Conservation (phyloP, 1,284 basidiomycete species). For the Porodaedalea pini region DNA sequence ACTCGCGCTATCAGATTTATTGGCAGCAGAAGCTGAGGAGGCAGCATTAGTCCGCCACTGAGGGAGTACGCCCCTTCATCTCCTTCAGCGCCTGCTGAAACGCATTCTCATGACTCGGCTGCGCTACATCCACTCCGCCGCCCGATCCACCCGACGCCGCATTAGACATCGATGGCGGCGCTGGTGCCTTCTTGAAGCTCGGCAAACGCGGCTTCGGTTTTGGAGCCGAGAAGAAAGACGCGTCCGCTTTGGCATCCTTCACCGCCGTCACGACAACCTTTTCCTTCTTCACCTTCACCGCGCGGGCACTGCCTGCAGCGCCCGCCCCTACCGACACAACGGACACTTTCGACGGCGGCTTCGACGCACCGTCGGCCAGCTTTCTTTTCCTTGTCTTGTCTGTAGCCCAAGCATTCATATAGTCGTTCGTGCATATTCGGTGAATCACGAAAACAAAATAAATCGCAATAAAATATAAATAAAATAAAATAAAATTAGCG, state of each 20-base stretch:
- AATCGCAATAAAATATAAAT: conserved; percentile 7
- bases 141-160: conserved; percentile 45
- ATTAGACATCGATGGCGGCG: conserved; percentile 18
- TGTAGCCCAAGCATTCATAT: conserved; percentile 36
- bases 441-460: neutral
- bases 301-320: conserved; percentile 17
- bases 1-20: conserved; percentile 29
- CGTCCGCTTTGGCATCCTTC: conserved; percentile 77
- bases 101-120: conserved; percentile 63
- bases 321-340: conserved; percentile 40
- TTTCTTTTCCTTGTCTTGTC: conserved; percentile 71
- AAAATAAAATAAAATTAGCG: conserved; percentile 12
- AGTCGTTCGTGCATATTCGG: neutral
- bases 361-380: conserved; percentile 44
- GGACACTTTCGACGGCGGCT: conserved; percentile 62
- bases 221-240: conserved; percentile 79
- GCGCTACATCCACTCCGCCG: conserved; percentile 56
- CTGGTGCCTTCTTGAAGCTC: conserved; percentile 69
- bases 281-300: conserved; percentile 37
- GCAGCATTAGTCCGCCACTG: too few species aligned
- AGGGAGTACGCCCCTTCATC: conserved; percentile 61
- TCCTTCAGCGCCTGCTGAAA: conserved; percentile 77
- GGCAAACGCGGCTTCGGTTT: conserved; percentile 78
- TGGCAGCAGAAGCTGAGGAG: conserved; percentile 31
- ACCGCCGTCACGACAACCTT: conserved; percentile 39